phyloP scores from a whole-genome alignment of 257 asterid genomes.

The Solanum sparsipilum region DNA sequence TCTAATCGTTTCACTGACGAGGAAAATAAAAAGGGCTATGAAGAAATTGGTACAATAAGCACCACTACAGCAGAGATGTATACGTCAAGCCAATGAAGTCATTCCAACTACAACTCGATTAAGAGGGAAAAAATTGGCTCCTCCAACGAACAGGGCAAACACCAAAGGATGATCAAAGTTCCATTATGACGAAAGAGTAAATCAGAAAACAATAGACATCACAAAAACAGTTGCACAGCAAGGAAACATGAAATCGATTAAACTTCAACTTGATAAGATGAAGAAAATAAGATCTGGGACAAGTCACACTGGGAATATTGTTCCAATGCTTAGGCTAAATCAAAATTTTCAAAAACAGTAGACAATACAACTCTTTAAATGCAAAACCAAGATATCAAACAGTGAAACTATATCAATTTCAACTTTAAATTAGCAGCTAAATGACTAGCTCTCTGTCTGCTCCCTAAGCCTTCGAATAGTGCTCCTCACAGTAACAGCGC shows the following conservation, averaged over 20 bases:
- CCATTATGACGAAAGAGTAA: neutral
- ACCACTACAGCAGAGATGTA: too few species aligned
- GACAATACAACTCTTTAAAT: neutral
- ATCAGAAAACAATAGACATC: neutral
- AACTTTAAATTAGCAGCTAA: neutral
- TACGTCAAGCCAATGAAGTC: too few species aligned
- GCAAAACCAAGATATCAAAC: neutral
- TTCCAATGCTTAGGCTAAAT: neutral
- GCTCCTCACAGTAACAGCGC: conserved; percentile 66
- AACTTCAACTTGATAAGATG: neutral
- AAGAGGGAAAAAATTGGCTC: too few species aligned
- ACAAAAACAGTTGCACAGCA: neutral
- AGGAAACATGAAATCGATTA: neutral
- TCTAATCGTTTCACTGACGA: too few species aligned
- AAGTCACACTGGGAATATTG: neutral
- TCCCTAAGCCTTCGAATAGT: conserved; percentile 65
- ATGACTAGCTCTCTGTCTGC: conserved; percentile 51
- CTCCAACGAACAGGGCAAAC: too few species aligned
- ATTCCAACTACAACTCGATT: neutral
- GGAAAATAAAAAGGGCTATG: too few species aligned
- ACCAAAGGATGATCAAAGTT: neutral
- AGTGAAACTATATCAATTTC: neutral
- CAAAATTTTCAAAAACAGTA: neutral
- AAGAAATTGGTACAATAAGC: too few species aligned
- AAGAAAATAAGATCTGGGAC: neutral